Evolutionary conservation across 495 filamentous ascomycete genomes (phyloP).

Genomic region (Penicillium dipodomyicola): DNA sequence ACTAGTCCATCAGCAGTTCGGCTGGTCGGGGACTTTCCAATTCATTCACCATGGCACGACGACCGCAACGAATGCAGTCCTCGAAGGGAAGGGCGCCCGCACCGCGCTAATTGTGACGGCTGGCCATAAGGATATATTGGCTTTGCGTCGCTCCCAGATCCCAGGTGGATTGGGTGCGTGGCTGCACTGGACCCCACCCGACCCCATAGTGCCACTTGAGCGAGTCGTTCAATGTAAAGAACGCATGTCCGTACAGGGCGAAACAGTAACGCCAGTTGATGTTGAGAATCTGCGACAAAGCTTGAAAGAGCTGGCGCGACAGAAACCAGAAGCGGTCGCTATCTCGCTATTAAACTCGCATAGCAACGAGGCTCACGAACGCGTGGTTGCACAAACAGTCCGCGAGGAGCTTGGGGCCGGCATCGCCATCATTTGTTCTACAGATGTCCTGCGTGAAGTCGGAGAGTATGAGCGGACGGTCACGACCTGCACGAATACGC

Average conservation of each 20-base stretch:
- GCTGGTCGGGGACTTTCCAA: slow-evolving; percentile 32
- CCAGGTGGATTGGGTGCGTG: slow-evolving; percentile 49
- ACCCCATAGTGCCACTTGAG: slow-evolving; percentile 50
- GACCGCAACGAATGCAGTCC: slow-evolving; percentile 41
- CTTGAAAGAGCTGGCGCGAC: slow-evolving; percentile 28
- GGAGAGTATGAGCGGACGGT: slow-evolving; percentile 54
- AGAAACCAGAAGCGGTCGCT: slow-evolving; percentile 45
- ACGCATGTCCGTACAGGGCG: slow-evolving; percentile 45
- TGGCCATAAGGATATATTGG: slow-evolving; percentile 43
- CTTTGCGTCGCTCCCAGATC: slow-evolving; percentile 46
- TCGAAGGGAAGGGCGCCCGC: slow-evolving; percentile 44
- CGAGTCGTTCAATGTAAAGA: slow-evolving; percentile 49
- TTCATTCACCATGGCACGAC: slow-evolving; percentile 44
- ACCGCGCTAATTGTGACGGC: slow-evolving; percentile 41
- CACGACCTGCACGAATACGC: slow-evolving; percentile 49
- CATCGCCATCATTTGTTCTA: slow-evolving; percentile 42
- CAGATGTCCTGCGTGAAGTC: slow-evolving; percentile 48
- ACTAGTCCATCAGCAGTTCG: slow-evolving; percentile 23
- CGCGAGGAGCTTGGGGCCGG: slow-evolving; percentile 37
- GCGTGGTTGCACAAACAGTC: slow-evolving; percentile 34
- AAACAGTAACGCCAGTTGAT: slow-evolving; percentile 40
- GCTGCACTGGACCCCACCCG: slow-evolving; percentile 47
- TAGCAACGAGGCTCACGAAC: slow-evolving; percentile 43
- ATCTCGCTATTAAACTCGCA: slow-evolving; percentile 52
- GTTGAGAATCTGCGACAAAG: slow-evolving; percentile 33